phyloP scores from a whole-genome alignment of 768 basidiomycete genomes.

The Termitomyces sp. region DNA sequence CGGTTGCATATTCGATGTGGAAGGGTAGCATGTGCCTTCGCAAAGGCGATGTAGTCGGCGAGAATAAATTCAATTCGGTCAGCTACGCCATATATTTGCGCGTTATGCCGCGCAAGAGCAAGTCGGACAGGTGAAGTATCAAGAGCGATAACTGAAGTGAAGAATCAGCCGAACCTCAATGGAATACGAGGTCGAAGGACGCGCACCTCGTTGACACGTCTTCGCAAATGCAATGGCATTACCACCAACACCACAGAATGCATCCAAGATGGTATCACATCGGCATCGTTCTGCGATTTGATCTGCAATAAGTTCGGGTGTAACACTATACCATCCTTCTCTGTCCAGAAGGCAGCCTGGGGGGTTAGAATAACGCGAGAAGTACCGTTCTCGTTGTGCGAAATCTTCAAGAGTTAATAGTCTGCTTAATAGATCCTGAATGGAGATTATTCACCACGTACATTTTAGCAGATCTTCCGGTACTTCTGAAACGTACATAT shows the following conservation, averaged over 20 bases:
- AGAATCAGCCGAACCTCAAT: too few species aligned
- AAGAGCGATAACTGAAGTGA: slow-evolving; percentile 83
- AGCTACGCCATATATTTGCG: slow-evolving; percentile 88
- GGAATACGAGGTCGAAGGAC: background rate
- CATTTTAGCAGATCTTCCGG: slow-evolving; percentile 82
- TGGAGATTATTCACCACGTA: slow-evolving; percentile 31
- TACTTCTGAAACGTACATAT: slow-evolving; percentile 58
- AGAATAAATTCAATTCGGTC: slow-evolving; percentile 94
- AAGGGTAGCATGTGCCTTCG: slow-evolving; percentile 39
- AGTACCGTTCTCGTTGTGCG: slow-evolving; percentile 75
- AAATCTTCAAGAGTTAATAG: slow-evolving; percentile 56
- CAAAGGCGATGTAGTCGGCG: slow-evolving; percentile 81
- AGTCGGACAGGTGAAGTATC: slow-evolving; percentile 84
- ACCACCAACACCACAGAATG: slow-evolving; percentile 97
- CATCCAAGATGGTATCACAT: slow-evolving; percentile 81
- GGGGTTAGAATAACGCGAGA: slow-evolving; percentile 65
- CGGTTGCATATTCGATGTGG: slow-evolving; percentile 25
- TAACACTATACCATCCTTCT: slow-evolving; percentile 98
- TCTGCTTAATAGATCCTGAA: background rate
- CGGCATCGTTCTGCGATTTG: slow-evolving; percentile 93
- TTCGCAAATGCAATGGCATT: slow-evolving; percentile 97
- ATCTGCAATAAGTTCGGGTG: slow-evolving; percentile 86
- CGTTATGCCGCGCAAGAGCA: slow-evolving; percentile 90
- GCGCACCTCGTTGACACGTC: slow-evolving; percentile 89
- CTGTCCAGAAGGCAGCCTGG: slow-evolving; percentile 84